These are phyloP conservation scores for Leccinum barrowsii DNA, from an alignment of 768 basidiomycete species.

Conservation along the genomic window DNA sequence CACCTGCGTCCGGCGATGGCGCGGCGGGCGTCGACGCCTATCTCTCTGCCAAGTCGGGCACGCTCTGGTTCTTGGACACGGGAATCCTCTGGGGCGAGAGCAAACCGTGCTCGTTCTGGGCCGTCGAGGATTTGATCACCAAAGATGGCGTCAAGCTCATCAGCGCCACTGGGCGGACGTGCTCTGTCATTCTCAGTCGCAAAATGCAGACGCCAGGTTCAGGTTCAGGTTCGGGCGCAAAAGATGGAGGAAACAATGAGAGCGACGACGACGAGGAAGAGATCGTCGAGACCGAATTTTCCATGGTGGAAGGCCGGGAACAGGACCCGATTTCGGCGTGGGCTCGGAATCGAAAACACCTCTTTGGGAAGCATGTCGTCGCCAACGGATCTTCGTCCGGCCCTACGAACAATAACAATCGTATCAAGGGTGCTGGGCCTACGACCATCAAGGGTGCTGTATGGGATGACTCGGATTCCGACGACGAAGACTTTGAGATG, in stretches of 20 bases:
- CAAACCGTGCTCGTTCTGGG: slow-evolving; percentile 78
- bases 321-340: slow-evolving; percentile 62
- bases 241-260: neutral
- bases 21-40: slow-evolving; percentile 68
- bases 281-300: slow-evolving; percentile 62
- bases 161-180: slow-evolving; percentile 65
- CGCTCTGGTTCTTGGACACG: slow-evolving; percentile 64
- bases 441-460: slow-evolving; percentile 23
- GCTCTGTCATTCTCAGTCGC: slow-evolving; percentile 53
- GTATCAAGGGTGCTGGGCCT: neutral
- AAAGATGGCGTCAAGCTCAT: slow-evolving; percentile 52
- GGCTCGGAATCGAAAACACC: slow-evolving; percentile 53
- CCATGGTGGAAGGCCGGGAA: slow-evolving; percentile 69
- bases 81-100: slow-evolving; percentile 75
- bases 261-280: slow-evolving; percentile 36
- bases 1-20: slow-evolving; percentile 34
- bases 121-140: slow-evolving; percentile 52
- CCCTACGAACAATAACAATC: slow-evolving; percentile 5
- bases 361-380: slow-evolving; percentile 44
- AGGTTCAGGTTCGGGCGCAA: neutral
- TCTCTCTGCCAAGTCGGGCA: slow-evolving; percentile 67
- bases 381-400: neutral
- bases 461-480: slow-evolving; percentile 35
- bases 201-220: slow-evolving; percentile 17
- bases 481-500: slow-evolving; percentile 35